A percentile compares a stretch with the other conserved stretches of the same genome.
Conservation (phyloP, 2,329 filamentous ascomycete genomes). For the Colletotrichum sansevieriae region DNA sequence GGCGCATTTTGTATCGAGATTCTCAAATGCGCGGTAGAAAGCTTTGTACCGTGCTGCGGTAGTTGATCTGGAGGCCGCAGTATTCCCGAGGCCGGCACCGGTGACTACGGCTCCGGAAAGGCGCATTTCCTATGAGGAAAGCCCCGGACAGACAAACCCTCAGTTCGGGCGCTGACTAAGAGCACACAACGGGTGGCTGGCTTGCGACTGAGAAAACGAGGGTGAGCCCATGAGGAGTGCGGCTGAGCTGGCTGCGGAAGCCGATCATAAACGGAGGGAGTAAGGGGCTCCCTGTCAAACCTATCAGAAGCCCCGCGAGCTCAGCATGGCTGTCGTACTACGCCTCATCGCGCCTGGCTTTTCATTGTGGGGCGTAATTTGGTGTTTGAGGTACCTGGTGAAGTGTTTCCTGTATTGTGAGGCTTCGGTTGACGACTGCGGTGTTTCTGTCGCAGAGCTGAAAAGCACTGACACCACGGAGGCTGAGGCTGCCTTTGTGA, state of each 20-base stretch:
- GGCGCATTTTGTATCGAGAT: too few species aligned
- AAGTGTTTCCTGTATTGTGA: neutral
- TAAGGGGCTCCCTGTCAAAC: conserved; percentile 29
- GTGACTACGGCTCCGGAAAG: neutral
- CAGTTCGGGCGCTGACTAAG: conserved; percentile 4
- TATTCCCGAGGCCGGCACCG: neutral
- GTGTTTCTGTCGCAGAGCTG: neutral
- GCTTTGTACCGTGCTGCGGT: too few species aligned
- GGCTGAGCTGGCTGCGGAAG: conserved; percentile 35
- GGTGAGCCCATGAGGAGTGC: conserved; percentile 28
- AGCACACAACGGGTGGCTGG: neutral
- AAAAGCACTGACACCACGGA: too few species aligned
- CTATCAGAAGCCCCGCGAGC: conserved; percentile 28
- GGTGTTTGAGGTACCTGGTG: too few species aligned
- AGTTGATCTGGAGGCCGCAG: neutral
- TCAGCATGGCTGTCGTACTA: conserved; percentile 38
- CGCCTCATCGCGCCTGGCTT: conserved; percentile 27
- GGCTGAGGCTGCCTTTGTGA: too few species aligned
- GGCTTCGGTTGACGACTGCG: conserved; percentile 2
- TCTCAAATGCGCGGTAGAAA: too few species aligned
- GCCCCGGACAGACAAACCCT: too few species aligned
- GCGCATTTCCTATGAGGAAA: too few species aligned
- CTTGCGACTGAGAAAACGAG: conserved; percentile 10
- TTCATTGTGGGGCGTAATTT: neutral
- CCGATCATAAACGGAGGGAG: conserved; percentile 30